Conservation (phyloP, 768 basidiomycete species). For the Termitomyces sp. region DNA sequence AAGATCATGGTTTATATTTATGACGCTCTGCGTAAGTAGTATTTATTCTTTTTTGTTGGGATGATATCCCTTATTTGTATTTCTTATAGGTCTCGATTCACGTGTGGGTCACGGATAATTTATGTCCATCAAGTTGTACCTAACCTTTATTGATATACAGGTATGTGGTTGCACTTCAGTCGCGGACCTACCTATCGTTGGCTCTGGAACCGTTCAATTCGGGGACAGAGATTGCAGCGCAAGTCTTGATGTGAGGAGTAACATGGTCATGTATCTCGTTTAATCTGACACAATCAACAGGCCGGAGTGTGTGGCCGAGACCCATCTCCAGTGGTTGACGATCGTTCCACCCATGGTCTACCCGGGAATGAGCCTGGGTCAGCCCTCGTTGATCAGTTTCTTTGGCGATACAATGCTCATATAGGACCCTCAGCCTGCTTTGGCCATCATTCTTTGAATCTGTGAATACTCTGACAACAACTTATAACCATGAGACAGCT, state of each 20-base stretch:
- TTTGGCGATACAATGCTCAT: not conserved
- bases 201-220: constrained; percentile 24
- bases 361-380: constrained; percentile 4
- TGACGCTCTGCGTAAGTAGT: constrained; percentile 47
- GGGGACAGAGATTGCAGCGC: constrained; percentile 36
- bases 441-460: constrained; percentile 34
- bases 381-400: not conserved
- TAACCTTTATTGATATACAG: constrained; percentile 19
- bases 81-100: constrained; percentile 29
- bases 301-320: constrained; percentile 21
- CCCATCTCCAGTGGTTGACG: constrained; percentile 19
- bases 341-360: constrained; percentile 17
- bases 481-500: constrained; percentile 20
- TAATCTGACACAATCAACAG: constrained; percentile 18
- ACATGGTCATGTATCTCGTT: not conserved
- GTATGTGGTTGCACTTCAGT: constrained; percentile 38
- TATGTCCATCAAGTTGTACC: not conserved
- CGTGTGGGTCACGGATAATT: constrained; percentile 23
- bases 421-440: constrained; percentile 22
- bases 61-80: not conserved
- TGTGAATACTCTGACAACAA: constrained; percentile 22
- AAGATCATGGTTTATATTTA: constrained; percentile 43
- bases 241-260: constrained; percentile 36
- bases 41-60: not conserved
- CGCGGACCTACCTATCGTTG: constrained; percentile 24